A percentile compares a stretch with the other conserved stretches of the same genome.
Evolutionary conservation across 805 yeast genomes (phyloP).

Genomic region (Candida gorgasii): DNA sequence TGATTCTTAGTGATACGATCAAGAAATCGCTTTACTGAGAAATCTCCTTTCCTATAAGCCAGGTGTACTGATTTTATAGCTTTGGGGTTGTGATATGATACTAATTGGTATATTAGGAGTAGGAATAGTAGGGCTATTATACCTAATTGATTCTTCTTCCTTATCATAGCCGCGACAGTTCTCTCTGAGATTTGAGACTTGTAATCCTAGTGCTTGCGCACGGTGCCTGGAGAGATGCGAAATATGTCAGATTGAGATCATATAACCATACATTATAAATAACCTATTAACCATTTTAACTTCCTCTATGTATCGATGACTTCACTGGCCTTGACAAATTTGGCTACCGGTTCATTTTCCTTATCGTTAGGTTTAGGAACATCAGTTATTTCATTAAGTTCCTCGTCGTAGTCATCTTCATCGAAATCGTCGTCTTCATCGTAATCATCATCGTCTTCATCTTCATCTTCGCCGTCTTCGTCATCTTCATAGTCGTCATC

Average conservation of each 20-base stretch:
- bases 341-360: neutral
- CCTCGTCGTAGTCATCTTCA: constrained; percentile 18
- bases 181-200: too few relatives aligned
- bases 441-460: constrained; percentile 12
- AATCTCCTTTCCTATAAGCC: constrained; percentile 2
- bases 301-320: too few relatives aligned
- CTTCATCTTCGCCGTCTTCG: constrained; percentile 15
- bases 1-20: constrained; percentile 15
- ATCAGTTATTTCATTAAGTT: constrained; percentile 2
- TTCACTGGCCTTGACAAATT: constrained; percentile 3
- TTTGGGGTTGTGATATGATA: neutral
- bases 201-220: too few relatives aligned
- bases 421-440: constrained; percentile 13
- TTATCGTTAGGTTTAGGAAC: neutral
- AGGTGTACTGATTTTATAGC: neutral
- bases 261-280: neutral
- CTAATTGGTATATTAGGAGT: neutral
- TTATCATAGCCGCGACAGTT: constrained; percentile 2
- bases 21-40: neutral
- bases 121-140: neutral
- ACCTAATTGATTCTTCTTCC: constrained; percentile 1
- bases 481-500: constrained; percentile 19
- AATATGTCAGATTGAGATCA: too few relatives aligned
- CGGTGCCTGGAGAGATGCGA: too few relatives aligned
- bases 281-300: neutral